phyloP scores from a whole-genome alignment of 1,139 yeast species.

The Pneumocystis carinii region DNA sequence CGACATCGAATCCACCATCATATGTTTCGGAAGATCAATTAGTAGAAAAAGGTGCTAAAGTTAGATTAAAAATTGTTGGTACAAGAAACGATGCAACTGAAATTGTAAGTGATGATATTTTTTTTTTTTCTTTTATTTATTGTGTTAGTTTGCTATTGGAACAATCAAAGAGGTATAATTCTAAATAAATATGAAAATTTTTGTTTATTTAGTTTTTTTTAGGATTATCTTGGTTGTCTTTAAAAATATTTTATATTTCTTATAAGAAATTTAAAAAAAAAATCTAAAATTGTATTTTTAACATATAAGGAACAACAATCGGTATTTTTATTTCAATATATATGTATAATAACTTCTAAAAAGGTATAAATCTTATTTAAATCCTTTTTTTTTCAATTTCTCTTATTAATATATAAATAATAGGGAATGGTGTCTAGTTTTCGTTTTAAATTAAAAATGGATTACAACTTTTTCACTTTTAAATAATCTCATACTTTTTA shows the following conservation, averaged over 20 bases:
- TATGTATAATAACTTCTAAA: background rate
- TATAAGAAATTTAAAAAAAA: background rate
- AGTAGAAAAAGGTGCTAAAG: conserved; percentile 84
- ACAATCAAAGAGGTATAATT: conserved; percentile 93
- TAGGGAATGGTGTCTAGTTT: background rate
- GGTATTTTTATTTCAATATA: background rate
- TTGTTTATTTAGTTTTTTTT: background rate
- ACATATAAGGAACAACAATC: background rate
- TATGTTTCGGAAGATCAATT: conserved; percentile 91
- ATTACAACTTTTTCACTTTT: background rate
- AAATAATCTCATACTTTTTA: background rate
- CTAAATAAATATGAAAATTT: conserved; percentile 29
- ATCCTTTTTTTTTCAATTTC: background rate
- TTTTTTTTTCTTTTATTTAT: conserved; percentile 1
- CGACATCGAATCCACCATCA: conserved; percentile 97
- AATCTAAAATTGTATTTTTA: background rate
- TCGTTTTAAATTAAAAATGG: background rate
- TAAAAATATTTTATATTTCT: background rate
- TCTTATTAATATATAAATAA: background rate
- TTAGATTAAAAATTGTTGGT: conserved; percentile 89
- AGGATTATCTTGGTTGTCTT: background rate
- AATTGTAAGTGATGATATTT: conserved; percentile 33
- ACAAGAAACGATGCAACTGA: conserved; percentile 96
- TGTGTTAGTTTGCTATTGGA: conserved; percentile 32
- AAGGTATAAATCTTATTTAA: background rate